Conservation (phyloP, 2,329 filamentous ascomycete species). For the Nannizzia gypsea region DNA sequence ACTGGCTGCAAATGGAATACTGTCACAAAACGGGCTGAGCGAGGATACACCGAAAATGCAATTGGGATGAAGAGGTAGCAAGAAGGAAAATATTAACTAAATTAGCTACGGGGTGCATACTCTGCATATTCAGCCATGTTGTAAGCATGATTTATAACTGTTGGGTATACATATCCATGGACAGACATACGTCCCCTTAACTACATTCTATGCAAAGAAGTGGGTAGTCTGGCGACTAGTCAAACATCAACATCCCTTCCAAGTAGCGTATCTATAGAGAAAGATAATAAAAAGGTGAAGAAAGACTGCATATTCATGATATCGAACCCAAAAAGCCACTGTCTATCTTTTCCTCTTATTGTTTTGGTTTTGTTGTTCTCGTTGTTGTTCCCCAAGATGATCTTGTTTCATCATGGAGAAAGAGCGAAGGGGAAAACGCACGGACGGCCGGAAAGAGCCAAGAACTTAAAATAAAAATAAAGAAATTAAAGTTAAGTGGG, state of each 20-base stretch:
- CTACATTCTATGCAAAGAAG: not conserved
- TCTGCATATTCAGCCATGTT: not conserved
- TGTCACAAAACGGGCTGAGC: not conserved
- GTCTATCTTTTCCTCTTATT: not conserved
- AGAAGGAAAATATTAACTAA: not conserved
- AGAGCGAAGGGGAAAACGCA: not conserved
- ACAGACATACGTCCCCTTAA: not conserved
- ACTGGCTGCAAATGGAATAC: not conserved
- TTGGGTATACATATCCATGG: not conserved
- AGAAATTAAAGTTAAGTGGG: constrained; percentile 5
- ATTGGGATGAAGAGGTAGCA: not conserved
- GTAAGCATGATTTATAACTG: not conserved
- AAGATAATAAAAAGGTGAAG: not conserved
- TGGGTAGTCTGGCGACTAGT: not conserved
- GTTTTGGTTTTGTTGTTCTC: not conserved
- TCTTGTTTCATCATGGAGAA: not conserved
- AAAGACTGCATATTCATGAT: not conserved
- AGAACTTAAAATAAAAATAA: constrained; percentile 4
- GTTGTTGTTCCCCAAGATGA: not conserved
- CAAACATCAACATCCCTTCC: not conserved
- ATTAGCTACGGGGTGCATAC: not conserved
- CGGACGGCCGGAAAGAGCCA: not conserved
- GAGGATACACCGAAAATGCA: not conserved
- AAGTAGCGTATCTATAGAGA: not conserved
- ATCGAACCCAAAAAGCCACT: not conserved